Percentiles rank a stretch among this genome's conserved stretches.
phyloP scores from a whole-genome alignment of 345 rosid species.

The Eucalyptus cloeziana region DNA sequence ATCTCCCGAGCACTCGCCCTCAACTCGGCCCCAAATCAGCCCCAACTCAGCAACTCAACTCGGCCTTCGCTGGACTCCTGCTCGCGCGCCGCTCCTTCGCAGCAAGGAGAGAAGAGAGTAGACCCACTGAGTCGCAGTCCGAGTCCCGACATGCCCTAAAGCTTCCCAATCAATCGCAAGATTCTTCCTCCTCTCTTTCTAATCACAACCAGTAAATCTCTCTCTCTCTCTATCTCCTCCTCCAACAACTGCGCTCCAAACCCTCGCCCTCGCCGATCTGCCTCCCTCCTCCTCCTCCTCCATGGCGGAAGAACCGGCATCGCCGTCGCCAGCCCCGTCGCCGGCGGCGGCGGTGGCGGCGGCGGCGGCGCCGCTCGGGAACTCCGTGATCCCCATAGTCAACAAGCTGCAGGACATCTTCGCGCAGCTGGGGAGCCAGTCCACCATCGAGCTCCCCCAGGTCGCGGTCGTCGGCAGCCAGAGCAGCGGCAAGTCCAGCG shows the following conservation, averaged over 20 bases:
- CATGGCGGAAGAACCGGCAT: constrained; percentile 22
- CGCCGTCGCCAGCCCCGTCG: constrained; percentile 7
- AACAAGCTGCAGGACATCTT: constrained; percentile 95
- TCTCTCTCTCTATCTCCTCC: neutral
- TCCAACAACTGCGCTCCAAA: neutral
- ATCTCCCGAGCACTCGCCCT: neutral
- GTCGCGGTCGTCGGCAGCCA: constrained; percentile 98
- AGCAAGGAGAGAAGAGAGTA: neutral
- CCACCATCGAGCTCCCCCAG: constrained; percentile 92
- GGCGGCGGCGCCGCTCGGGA: constrained; percentile 48
- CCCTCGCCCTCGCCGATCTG: neutral
- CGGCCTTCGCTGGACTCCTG: neutral
- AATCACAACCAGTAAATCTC: neutral
- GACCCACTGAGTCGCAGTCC: neutral
- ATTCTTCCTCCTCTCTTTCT: neutral
- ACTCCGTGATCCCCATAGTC: constrained; percentile 87
- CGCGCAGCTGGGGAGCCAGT: constrained; percentile 87
- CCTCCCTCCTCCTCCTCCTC: neutral
- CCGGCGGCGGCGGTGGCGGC: neutral
- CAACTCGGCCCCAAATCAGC: neutral
- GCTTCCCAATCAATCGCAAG: neutral
- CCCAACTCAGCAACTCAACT: neutral
- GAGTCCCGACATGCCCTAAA: neutral
- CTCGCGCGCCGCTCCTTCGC: neutral
- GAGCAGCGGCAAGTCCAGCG: constrained; percentile 99